Evolutionary conservation across 441 rosid species (phyloP), one percentile per base, ranked within the genome.

Genomic region (Aquilaria agallochum): DNA sequence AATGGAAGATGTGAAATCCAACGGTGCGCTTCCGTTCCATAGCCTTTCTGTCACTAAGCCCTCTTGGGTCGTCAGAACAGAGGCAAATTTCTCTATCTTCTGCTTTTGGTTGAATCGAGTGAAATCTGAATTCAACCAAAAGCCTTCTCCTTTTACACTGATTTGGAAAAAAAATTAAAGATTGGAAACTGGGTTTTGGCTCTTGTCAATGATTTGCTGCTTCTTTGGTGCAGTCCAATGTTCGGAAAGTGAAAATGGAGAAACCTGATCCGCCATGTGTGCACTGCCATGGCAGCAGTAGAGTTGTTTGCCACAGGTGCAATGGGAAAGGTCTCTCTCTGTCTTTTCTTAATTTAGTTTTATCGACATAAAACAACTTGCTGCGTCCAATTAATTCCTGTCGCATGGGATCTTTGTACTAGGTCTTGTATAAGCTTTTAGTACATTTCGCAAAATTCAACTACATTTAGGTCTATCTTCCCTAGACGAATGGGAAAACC

Each of bases 221-320:
- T 49, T 36, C 33, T 45, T 53, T 20, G 50, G 33, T 64, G 64
- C 68, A 86, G 92, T 81, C 89, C 54, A 78, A 83, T 69, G 87
- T 81, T 50, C 59, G 70, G 62, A 82, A 72, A 63, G 66, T 67
- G 54, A 53, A 9, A 54, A 74, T 67, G 66, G 80, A 62, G 73
- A 85, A 65, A 69, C 80, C 80, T 4, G 80, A 91, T 36, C 86
- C 83, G 5, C 69, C 89, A 30, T 89, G 98, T 53, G 85, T 81
- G 11, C 68, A 78, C 55, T 92, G 98, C 68, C 68, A 70, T 5
- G 96, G 97, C 53, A 73, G 68, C 40, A 96, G 97, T 60, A 79
- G 82, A 70, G 83, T 84, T 51, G 75, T 81, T 67, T 87, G 96
- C 78, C 75, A 66, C 65, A 66, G 53, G 34, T 92, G 97, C 65